Base-by-base conservation (phyloP, 176 grass and related monocot genomes). In the Bromus sterilis region DNA sequence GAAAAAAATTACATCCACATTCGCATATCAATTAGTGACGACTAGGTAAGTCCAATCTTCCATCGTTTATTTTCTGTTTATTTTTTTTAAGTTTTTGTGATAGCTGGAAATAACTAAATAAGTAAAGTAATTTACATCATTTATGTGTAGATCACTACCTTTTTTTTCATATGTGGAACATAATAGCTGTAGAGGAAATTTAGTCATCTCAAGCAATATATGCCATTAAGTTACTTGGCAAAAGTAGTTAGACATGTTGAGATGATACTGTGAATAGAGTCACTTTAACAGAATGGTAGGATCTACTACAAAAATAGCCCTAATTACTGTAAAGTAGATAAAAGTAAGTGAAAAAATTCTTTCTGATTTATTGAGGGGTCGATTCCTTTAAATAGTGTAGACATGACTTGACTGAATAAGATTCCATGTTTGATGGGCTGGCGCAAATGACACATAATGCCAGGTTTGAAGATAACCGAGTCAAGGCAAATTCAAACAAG, bases 21-120 rank as follows among this genome's bases (percentile, higher is more conserved):
- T n/a, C n/a, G n/a, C n/a, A n/a, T n/a, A n/a, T n/a, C n/a, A n/a
- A n/a, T n/a, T n/a, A n/a, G n/a, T n/a, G n/a, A n/a, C n/a, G n/a
- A n/a, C n/a, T n/a, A 99, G 97, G 97, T 99, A 78, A 42, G 78
- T 82, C 29, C 74, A 32, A 40, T 44, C 21, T 56, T 70, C 25
- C 15, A 35, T 49, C 24, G 1, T 23, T 34, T 74, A 24, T 42
- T 42, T 86, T 40, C 21, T 0, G 23, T 63, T 8, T 43, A 33
- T 56, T 80, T 21, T 72, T 33, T 1, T 78, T 78, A 70, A 26
- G 18, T 59, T 78, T 0, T 62, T 85, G 65, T 62, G 53, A 15
- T 61, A 2, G 25, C 25, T 65, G 33, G 41, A 62, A 21, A 80
- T n/a, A n/a, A n/a, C n/a, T n/a, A n/a, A n/a, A 64, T 6, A 80